Conservation (phyloP, 768 basidiomycete genomes). For the Phanerodontia chrysosporium region DNA sequence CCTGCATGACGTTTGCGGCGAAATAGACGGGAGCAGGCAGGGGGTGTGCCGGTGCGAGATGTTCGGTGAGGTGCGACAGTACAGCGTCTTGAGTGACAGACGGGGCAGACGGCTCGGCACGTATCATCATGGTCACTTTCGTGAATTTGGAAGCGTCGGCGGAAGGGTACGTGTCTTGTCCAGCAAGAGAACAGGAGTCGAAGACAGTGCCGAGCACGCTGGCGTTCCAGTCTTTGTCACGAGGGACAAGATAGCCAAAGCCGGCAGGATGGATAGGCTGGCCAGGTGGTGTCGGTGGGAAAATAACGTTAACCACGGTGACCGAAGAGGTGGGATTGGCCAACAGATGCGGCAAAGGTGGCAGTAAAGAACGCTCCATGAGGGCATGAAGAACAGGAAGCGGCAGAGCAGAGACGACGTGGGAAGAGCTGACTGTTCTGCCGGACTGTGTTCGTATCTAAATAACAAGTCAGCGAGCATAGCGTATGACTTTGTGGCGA, state of each 20-base stretch:
- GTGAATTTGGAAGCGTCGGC: conserved; percentile 38
- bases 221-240: conserved; percentile 42
- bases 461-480: not conserved
- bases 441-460: conserved; percentile 31
- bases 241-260: conserved; percentile 93
- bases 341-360: conserved; percentile 56
- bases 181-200: conserved; percentile 73
- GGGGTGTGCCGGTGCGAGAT: conserved; percentile 17
- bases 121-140: conserved; percentile 89
- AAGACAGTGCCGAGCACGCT: conserved; percentile 85
- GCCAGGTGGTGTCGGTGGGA: conserved; percentile 41
- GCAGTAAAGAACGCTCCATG: conserved; percentile 6
- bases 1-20: conserved; percentile 47
- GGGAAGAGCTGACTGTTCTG: conserved; percentile 42
- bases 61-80: conserved; percentile 21
- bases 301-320: conserved; percentile 86
- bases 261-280: conserved; percentile 70
- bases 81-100: conserved; percentile 25
- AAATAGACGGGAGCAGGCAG: conserved; percentile 53
- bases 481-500: not conserved
- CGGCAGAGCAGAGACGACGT: conserved; percentile 76
- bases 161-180: conserved; percentile 40
- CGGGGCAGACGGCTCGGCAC: conserved; percentile 58
- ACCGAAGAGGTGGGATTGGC: conserved; percentile 77
- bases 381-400: conserved; percentile 42